A percentile compares a stretch with the other conserved stretches of the same genome.
These are phyloP conservation scores for Populus nigra DNA, from an alignment of 345 rosid genomes.

Conservation along the genomic window DNA sequence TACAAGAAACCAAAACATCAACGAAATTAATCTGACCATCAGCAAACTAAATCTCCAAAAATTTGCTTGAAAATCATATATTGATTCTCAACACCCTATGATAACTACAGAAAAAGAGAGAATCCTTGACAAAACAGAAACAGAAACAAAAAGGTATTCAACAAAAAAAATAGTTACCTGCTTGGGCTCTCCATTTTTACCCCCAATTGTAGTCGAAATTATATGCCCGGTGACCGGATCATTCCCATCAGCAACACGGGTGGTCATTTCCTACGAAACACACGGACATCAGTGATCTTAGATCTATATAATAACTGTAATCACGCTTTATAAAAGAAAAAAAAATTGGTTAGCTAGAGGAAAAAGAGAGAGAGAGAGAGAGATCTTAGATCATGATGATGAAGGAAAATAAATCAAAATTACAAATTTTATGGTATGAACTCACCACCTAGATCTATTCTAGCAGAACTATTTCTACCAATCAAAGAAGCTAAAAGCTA, in stretches of 20 bases:
- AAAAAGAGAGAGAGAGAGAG: too few relatives aligned
- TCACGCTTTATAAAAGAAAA: not conserved
- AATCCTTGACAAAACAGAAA: not conserved
- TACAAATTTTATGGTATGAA: not conserved
- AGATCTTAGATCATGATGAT: slow-evolving; percentile 22
- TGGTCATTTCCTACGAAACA: slow-evolving; percentile 63
- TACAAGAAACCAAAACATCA: slow-evolving; percentile 29
- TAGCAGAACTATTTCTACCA: not conserved
- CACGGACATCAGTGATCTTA: not conserved
- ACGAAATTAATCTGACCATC: not conserved
- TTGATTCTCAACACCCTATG: not conserved
- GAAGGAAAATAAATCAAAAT: not conserved
- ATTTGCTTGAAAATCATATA: not conserved
- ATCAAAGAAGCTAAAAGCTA: not conserved
- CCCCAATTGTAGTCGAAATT: slow-evolving; percentile 85
- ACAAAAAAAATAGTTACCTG: slow-evolving; percentile 37
- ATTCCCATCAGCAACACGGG: slow-evolving; percentile 61
- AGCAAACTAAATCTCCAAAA: not conserved
- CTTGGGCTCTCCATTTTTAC: slow-evolving; percentile 89
- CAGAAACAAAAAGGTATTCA: not conserved
- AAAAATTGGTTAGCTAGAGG: not conserved
- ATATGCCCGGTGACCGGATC: slow-evolving; percentile 87
- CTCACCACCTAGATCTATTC: slow-evolving; percentile 4
- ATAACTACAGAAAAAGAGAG: not conserved
- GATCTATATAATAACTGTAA: not conserved